Conservation (phyloP, 345 rosid species). For the Adansonia digitata region DNA sequence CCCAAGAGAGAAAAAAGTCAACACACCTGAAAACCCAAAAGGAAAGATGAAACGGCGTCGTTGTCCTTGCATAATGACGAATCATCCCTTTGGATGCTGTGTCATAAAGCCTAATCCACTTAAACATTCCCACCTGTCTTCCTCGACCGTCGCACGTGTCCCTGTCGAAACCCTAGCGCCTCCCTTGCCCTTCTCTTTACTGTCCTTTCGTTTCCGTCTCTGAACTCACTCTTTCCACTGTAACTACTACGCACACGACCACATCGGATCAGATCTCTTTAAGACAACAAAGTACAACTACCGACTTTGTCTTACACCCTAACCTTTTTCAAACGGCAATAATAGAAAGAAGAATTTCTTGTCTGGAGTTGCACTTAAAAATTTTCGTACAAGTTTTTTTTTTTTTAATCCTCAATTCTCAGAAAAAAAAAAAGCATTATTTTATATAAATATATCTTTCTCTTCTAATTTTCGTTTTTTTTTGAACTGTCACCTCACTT, state of each 20-base stretch:
- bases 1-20: too few relatives aligned
- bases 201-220: background rate
- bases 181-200: background rate
- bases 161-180: constrained; percentile 50
- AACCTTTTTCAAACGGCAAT: background rate
- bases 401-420: constrained; percentile 7
- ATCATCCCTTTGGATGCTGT: constrained; percentile 10
- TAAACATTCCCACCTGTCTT: constrained; percentile 61
- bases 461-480: background rate
- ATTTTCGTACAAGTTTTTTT: background rate
- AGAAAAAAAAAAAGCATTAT: background rate
- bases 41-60: background rate
- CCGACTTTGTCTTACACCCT: background rate
- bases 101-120: constrained; percentile 48
- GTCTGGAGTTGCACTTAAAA: background rate
- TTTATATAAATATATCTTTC: constrained; percentile 4
- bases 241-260: constrained; percentile 32
- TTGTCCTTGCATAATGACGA: constrained; percentile 3
- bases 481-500: constrained; percentile 38
- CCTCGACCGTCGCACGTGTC: constrained; percentile 58
- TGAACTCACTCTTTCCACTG: too few relatives aligned
- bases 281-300: background rate
- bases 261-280: constrained; percentile 35
- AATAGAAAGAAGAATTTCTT: background rate
- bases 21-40: background rate